A percentile compares a stretch with the other conserved stretches of the same genome.
Evolutionary conservation across 2,329 filamentous ascomycete species (phyloP).

Genomic region (Aureobasidium sp.): DNA sequence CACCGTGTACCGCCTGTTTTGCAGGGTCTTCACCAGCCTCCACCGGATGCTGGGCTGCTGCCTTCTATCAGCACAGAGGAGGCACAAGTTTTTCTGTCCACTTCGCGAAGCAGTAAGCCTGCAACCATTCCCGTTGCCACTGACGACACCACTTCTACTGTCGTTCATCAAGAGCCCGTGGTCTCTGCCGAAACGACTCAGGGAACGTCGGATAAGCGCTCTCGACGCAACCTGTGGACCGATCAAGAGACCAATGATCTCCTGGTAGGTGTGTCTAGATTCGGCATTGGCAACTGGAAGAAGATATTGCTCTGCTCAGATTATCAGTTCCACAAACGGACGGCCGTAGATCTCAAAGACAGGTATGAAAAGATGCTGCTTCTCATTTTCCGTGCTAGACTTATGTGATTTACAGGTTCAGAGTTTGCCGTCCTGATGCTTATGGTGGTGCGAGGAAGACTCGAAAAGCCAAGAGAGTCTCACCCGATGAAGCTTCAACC

Average conservation of each 20-base stretch:
- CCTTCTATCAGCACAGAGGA: conserved; percentile 49
- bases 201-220: conserved; percentile 1
- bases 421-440: conserved; percentile 45
- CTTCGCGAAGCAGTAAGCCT: not conserved
- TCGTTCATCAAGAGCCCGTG: not conserved
- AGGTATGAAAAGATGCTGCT: conserved; percentile 25
- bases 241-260: conserved; percentile 52
- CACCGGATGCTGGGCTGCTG: conserved; percentile 51
- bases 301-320: conserved; percentile 50
- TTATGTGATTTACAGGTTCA: conserved; percentile 30
- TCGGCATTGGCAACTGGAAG: conserved; percentile 57
- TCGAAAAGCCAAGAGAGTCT: not conserved
- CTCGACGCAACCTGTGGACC: conserved; percentile 45
- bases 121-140: not conserved
- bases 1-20: conserved; percentile 40
- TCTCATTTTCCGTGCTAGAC: conserved; percentile 24
- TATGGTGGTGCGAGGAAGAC: conserved; percentile 26
- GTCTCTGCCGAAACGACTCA: not conserved
- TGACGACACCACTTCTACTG: not conserved
- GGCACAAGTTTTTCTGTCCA: not conserved
- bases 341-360: conserved; percentile 56
- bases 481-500: not conserved
- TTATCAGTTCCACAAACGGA: conserved; percentile 48
- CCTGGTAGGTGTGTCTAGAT: conserved; percentile 49
- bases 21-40: conserved; percentile 55